A percentile compares a stretch with the other conserved stretches of the same genome.
phyloP scores from a whole-genome alignment of 2,329 filamentous ascomycete genomes.

The Tolypocladium tundrense region DNA sequence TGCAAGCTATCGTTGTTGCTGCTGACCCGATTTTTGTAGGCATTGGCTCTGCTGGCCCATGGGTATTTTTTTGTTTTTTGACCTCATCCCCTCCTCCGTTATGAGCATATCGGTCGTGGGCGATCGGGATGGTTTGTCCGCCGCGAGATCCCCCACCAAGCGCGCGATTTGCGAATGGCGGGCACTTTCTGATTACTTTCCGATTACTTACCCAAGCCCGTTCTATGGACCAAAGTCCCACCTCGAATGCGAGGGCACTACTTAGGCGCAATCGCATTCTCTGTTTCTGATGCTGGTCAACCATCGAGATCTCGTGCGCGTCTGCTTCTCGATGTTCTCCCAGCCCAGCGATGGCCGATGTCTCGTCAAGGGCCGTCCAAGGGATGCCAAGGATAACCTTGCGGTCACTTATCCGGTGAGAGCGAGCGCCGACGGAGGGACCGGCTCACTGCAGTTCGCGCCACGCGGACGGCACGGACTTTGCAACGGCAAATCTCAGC shows the following conservation, averaged over 20 bases:
- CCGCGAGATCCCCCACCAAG: background rate
- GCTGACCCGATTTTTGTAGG: background rate
- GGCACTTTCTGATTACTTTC: background rate
- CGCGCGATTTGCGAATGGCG: background rate
- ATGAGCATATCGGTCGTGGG: background rate
- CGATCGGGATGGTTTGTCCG: background rate
- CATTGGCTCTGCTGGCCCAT: background rate
- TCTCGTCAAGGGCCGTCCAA: no score
- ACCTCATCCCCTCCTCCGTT: background rate
- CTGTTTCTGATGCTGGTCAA: background rate
- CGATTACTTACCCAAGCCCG: background rate
- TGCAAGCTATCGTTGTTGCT: no score
- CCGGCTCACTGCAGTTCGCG: background rate
- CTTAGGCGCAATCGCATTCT: background rate
- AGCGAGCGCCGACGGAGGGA: background rate
- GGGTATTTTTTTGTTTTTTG: background rate
- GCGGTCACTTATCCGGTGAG: background rate
- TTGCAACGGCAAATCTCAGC: background rate
- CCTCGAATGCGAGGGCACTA: background rate
- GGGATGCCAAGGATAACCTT: no score
- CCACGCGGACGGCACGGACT: background rate
- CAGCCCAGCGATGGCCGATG: background rate
- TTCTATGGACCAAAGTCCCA: background rate
- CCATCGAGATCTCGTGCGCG: background rate
- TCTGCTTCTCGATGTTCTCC: background rate